phyloP scores from a whole-genome alignment of 306 rosid species.

The Canavalia gladiata region DNA sequence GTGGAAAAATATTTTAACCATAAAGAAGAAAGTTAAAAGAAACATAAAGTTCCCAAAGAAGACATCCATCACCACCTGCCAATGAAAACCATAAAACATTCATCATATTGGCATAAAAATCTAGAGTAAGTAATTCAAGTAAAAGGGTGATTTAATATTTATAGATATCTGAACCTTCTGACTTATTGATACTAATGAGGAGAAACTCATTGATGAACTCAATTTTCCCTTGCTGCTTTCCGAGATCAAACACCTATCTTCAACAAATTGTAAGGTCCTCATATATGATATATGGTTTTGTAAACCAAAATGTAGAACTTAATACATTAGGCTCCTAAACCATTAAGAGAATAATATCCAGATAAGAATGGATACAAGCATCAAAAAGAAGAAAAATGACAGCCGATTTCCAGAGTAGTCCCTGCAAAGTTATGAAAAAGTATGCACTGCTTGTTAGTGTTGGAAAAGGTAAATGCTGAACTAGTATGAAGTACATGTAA shows the following conservation, averaged over 20 bases:
- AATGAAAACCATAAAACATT: slow-evolving; percentile 40
- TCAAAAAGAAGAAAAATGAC: slow-evolving; percentile 79
- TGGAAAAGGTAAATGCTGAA: slow-evolving; percentile 14
- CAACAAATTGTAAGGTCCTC: slow-evolving; percentile 59
- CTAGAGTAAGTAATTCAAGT: slow-evolving; percentile 39
- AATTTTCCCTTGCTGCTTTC: slow-evolving; percentile 60
- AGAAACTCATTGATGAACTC: slow-evolving; percentile 58
- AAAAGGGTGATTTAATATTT: slow-evolving; percentile 18
- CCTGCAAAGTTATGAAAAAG: slow-evolving; percentile 59
- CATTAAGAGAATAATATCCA: not conserved
- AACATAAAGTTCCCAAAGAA: slow-evolving; percentile 72
- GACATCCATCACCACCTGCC: slow-evolving; percentile 71
- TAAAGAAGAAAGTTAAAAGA: slow-evolving; percentile 62
- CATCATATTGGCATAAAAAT: slow-evolving; percentile 42
- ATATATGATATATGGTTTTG: not conserved
- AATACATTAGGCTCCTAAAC: slow-evolving; percentile 9
- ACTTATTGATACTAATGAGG: slow-evolving; percentile 65
- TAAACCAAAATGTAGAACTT: slow-evolving; percentile 20
- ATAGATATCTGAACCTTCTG: slow-evolving; percentile 64
- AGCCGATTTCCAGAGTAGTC: slow-evolving; percentile 68
- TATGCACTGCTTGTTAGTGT: slow-evolving; percentile 32
- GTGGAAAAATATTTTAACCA: slow-evolving; percentile 59
- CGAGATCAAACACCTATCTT: slow-evolving; percentile 71
- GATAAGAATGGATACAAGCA: slow-evolving; percentile 73
- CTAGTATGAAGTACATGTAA: not conserved